Conservation (phyloP, 208 protist species). For the Crithidia sp. region DNA sequence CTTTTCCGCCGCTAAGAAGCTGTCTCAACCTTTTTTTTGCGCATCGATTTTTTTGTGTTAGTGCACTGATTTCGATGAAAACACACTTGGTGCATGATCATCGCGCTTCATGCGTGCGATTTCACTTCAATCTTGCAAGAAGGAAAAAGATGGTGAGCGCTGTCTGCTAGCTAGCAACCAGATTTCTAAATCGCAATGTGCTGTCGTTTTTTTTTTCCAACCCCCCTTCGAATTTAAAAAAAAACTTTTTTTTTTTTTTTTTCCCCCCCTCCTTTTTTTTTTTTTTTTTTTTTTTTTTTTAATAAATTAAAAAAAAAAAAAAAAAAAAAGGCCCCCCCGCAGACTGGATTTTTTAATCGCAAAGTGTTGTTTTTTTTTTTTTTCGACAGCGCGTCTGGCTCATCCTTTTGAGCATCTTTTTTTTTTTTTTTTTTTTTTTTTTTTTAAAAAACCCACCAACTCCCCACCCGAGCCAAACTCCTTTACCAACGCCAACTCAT, state of each 20-base stretch:
- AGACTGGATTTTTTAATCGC: no score
- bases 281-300: constrained; percentile 4
- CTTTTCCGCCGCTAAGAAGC: constrained; percentile 29
- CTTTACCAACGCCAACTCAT: neutral
- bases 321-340: no score
- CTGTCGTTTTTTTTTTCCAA: no score
- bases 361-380: no score
- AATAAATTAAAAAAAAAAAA: no score
- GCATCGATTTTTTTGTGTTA: constrained; percentile 1
- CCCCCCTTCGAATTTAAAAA: no score
- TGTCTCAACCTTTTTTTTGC: neutral
- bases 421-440: neutral
- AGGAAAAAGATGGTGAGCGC: no score
- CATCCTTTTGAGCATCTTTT: neutral
- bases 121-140: no score
- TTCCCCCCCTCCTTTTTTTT: neutral
- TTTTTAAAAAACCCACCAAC: neutral
- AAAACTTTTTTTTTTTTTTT: neutral
- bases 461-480: neutral
- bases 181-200: no score
- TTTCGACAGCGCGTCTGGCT: no score
- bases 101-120: no score
- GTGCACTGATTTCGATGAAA: neutral
- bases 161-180: no score
- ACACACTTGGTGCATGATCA: neutral